Percentiles rank a stretch among this genome's conserved stretches.
Conservation (phyloP, 371 early-diverging fungal species). For the Mucor velutinosus region DNA sequence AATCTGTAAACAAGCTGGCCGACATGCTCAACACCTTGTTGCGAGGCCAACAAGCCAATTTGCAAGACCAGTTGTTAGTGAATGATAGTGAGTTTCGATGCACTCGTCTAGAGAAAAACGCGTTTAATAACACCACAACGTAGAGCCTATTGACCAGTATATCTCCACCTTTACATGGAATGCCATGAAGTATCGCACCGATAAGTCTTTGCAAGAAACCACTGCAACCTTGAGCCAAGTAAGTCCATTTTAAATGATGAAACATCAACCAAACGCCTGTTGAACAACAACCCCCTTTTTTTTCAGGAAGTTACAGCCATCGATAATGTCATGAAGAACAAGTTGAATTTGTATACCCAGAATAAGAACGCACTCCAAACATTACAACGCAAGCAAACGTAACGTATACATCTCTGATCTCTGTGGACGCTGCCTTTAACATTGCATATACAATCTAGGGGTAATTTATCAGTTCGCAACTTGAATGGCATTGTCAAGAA, state of each 20-base stretch:
- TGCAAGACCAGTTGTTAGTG: conserved; percentile 66
- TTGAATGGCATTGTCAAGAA: conserved; percentile 88
- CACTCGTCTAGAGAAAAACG: not conserved
- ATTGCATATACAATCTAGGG: conserved; percentile 51
- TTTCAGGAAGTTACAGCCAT: conserved; percentile 81
- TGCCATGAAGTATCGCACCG: conserved; percentile 93
- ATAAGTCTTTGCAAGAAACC: conserved; percentile 88
- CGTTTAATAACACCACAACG: not conserved
- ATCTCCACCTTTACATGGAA: conserved; percentile 91
- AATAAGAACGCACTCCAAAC: conserved; percentile 78
- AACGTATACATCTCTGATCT: conserved; percentile 16
- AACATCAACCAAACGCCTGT: conserved; percentile 2
- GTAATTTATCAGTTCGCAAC: conserved; percentile 87
- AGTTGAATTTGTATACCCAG: conserved; percentile 81
- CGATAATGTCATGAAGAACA: conserved; percentile 86
- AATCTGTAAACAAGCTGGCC: conserved; percentile 74
- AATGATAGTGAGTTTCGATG: conserved; percentile 71
- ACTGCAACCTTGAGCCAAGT: conserved; percentile 67
- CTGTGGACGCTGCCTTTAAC: not conserved
- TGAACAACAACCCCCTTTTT: not conserved
- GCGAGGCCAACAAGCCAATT: conserved; percentile 37
- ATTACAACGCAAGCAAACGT: conserved; percentile 84
- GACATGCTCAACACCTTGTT: conserved; percentile 76
- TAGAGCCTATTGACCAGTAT: conserved; percentile 84
- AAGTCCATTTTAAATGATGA: conserved; percentile 8